Conservation (phyloP, 2,329 filamentous ascomycete genomes). For the Sarocladiaceae sp. region DNA sequence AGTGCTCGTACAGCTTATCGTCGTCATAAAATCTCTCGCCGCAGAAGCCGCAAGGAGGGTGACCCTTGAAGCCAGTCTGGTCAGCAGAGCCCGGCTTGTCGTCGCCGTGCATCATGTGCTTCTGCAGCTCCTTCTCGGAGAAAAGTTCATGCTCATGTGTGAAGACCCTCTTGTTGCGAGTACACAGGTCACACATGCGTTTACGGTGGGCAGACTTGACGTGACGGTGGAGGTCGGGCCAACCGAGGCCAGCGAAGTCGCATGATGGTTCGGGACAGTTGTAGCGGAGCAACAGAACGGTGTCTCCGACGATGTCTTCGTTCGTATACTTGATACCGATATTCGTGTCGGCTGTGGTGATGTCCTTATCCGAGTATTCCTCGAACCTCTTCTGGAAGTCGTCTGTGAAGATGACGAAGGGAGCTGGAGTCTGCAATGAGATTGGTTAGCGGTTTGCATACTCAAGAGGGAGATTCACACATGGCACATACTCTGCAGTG, state of each 20-base stretch:
- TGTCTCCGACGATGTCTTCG: slow-evolving; percentile 85
- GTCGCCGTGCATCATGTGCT: slow-evolving; percentile 86
- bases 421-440: slow-evolving; percentile 51
- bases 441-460: too few relatives aligned
- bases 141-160: slow-evolving; percentile 97
- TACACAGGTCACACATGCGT: slow-evolving; percentile 85
- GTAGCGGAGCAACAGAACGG: slow-evolving; percentile 78
- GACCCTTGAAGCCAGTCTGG: slow-evolving; percentile 93
- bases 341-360: slow-evolving; percentile 73
- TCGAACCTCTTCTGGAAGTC: slow-evolving; percentile 74
- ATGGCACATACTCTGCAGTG: slow-evolving; percentile 78
- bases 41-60: slow-evolving; percentile 92
- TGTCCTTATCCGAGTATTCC: slow-evolving; percentile 69
- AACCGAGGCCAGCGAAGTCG: slow-evolving; percentile 70
- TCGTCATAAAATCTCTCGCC: slow-evolving; percentile 88
- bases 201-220: slow-evolving; percentile 77
- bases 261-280: slow-evolving; percentile 84
- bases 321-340: slow-evolving; percentile 90
- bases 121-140: slow-evolving; percentile 69
- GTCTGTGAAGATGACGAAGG: slow-evolving; percentile 89
- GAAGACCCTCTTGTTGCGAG: slow-evolving; percentile 94
- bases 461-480: too few relatives aligned
- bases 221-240: slow-evolving; percentile 60
- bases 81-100: slow-evolving; percentile 83
- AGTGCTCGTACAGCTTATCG: slow-evolving; percentile 91